Evolutionary conservation across 2,329 filamentous ascomycete species (phyloP).

Genomic region (Chrysoporthe puriensis): DNA sequence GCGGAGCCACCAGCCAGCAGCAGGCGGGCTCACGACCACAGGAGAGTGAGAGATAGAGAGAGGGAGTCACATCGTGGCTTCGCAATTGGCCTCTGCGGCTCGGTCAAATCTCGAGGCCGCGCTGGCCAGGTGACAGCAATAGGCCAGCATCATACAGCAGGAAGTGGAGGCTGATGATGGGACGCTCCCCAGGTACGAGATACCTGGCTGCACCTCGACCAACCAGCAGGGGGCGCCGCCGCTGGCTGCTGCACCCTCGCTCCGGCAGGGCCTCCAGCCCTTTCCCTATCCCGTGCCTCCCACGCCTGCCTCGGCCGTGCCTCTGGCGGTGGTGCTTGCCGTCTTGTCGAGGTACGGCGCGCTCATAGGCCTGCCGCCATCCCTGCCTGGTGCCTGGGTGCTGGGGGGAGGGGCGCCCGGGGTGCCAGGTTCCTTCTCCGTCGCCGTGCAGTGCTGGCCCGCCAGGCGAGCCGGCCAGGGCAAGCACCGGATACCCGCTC

Average conservation of each 20-base stretch:
- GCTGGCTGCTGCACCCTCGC: constrained; percentile 39
- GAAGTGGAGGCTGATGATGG: constrained; percentile 33
- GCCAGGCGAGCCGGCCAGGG: constrained; percentile 46
- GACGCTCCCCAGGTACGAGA: constrained; percentile 30
- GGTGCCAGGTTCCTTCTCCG: constrained; percentile 25
- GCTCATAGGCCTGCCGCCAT: constrained; percentile 38
- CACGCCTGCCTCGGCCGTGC: constrained; percentile 38
- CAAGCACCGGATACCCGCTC: constrained; percentile 42
- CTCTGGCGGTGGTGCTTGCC: constrained; percentile 31
- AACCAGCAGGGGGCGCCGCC: constrained; percentile 28
- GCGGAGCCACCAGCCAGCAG: constrained; percentile 1
- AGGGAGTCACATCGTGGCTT: constrained; percentile 17
- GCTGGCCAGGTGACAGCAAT: constrained; percentile 25
- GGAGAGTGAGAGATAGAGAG: neutral
- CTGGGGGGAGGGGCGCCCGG: constrained; percentile 1
- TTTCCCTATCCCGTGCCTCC: constrained; percentile 39
- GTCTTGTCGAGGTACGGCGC: constrained; percentile 12
- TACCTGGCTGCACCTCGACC: constrained; percentile 27
- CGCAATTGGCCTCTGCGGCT: constrained; percentile 24
- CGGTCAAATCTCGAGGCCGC: constrained; percentile 19
- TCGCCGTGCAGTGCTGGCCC: constrained; percentile 42
- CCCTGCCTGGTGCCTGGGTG: constrained; percentile 34
- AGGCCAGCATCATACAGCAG: constrained; percentile 25
- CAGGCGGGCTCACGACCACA: neutral
- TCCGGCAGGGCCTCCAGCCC: constrained; percentile 39